Conservation (phyloP, 345 rosid species). For the Draba incana region DNA sequence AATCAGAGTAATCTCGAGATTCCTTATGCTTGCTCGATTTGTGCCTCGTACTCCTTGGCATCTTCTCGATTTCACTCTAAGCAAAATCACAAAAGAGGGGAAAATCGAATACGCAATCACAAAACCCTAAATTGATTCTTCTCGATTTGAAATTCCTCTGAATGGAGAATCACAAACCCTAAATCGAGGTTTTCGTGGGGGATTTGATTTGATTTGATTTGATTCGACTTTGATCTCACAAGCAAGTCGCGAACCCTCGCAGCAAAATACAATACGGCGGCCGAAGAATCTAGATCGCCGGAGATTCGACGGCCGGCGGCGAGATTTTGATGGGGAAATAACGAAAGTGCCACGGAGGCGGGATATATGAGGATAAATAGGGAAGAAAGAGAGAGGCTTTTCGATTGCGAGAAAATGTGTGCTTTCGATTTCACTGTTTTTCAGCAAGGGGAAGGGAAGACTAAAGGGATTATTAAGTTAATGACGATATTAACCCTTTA, state of each 20-base stretch:
- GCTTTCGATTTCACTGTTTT: conserved; percentile 26
- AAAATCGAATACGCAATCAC: background rate
- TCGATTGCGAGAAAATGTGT: background rate
- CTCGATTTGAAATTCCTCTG: conserved; percentile 3
- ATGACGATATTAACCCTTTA: conserved; percentile 30
- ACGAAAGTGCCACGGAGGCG: conserved; percentile 33
- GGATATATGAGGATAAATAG: conserved; percentile 17
- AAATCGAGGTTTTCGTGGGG: conserved; percentile 24
- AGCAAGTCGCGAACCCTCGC: conserved; percentile 3
- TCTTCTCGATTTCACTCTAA: conserved; percentile 29
- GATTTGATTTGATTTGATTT: background rate
- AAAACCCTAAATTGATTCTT: background rate
- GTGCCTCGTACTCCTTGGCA: conserved; percentile 94
- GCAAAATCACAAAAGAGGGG: background rate
- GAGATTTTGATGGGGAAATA: conserved; percentile 18
- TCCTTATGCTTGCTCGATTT: conserved; percentile 92
- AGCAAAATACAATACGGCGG: background rate
- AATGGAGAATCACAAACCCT: conserved; percentile 38
- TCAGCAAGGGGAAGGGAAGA: conserved; percentile 42
- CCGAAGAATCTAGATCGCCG: conserved; percentile 28
- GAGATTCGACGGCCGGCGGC: conserved; percentile 30
- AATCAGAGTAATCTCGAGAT: conserved; percentile 81
- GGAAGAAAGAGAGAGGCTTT: conserved; percentile 9
- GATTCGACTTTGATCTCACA: background rate
- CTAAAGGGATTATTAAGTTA: conserved; percentile 16